Conservation (phyloP, 2,329 filamentous ascomycete species). For the Pseudopithomyces chartarum region DNA sequence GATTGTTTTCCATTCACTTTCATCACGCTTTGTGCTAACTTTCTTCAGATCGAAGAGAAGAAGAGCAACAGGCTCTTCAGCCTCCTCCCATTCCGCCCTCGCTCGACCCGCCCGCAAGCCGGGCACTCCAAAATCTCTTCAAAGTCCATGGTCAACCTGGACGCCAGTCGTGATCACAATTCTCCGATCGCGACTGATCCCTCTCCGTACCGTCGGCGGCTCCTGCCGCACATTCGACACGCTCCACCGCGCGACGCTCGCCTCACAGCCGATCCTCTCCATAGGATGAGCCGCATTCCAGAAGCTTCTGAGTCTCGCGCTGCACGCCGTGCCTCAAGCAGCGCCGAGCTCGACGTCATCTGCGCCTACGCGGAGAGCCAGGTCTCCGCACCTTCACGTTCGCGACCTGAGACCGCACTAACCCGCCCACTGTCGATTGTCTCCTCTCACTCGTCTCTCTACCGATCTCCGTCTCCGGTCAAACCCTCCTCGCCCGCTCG, state of each 20-base stretch:
- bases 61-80: not conserved
- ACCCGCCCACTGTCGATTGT: slow-evolving; percentile 4
- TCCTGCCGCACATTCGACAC: not conserved
- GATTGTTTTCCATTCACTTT: not conserved
- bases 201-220: not conserved
- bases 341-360: not conserved
- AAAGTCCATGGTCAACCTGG: not conserved
- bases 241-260: not conserved
- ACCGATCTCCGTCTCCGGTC: not conserved
- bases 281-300: not conserved
- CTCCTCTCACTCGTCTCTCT: not conserved
- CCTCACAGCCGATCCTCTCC: not conserved
- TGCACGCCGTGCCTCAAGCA: too few relatives aligned
- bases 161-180: not conserved
- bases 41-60: not conserved
- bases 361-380: not conserved
- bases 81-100: not conserved
- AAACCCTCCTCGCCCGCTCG: slow-evolving; percentile 5
- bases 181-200: not conserved
- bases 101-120: too few relatives aligned
- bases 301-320: too few relatives aligned
- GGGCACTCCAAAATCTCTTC: not conserved
- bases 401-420: not conserved
- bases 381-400: not conserved
- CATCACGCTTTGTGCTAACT: not conserved